Evolutionary conservation across 108 stramenopile species (phyloP).

Genomic region (Pseudonitzschia multiseries): DNA sequence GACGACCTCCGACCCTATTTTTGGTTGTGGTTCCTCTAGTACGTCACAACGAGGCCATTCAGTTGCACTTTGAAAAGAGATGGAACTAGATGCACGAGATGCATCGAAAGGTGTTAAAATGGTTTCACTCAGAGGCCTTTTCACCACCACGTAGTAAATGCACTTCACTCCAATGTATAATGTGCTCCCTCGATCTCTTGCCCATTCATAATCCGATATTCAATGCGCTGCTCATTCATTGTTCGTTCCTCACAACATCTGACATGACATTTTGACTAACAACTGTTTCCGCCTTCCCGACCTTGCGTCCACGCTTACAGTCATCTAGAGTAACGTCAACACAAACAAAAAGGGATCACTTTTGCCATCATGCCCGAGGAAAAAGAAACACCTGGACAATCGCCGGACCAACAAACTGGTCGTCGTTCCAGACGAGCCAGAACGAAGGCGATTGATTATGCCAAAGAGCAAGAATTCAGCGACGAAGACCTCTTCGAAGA

Average conservation of each 20-base stretch:
- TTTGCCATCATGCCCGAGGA: neutral
- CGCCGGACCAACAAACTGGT: neutral
- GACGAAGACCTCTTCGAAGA: constrained; percentile 82
- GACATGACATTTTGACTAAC: too few relatives aligned
- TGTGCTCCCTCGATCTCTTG: too few relatives aligned
- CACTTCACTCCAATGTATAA: neutral
- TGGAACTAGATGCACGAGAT: neutral
- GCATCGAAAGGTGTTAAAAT: neutral
- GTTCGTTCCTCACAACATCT: too few relatives aligned
- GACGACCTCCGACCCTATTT: neutral
- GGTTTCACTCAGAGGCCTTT: neutral
- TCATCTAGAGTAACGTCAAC: too few relatives aligned
- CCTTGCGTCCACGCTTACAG: too few relatives aligned
- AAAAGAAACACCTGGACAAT: neutral
- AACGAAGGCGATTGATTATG: constrained; percentile 63
- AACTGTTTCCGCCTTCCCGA: too few relatives aligned
- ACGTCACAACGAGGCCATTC: neutral
- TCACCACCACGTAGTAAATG: neutral
- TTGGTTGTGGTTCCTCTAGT: neutral
- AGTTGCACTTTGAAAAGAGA: neutral
- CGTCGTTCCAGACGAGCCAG: constrained; percentile 48
- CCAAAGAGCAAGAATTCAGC: constrained; percentile 80
- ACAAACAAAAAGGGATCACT: neutral
- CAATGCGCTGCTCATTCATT: too few relatives aligned
- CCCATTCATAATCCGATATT: too few relatives aligned